Base-by-base conservation (phyloP, 768 basidiomycete genomes). In the Rubroboletus satanas region DNA sequence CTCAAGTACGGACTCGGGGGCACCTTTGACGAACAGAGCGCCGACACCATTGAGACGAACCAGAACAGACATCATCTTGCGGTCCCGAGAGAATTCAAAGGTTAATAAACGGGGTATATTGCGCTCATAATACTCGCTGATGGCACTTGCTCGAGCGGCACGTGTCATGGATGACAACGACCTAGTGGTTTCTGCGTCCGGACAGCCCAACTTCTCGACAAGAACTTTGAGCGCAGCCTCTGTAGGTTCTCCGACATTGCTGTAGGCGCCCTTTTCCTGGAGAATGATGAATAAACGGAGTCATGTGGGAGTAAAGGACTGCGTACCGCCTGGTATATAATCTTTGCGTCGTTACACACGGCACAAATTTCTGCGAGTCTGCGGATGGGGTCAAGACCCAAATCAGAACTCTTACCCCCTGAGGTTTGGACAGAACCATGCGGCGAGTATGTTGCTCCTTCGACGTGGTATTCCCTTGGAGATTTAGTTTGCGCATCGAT, bases 51-150 rank as follows among this genome's bases (percentile, higher is more conserved):
- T 82, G 52, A 84, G 78, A 56, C 75, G 81, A 37, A 92, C 90
- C 48, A 98, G 83, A 49, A 98, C 95, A 21, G 96, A 97, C 96
- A 98, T 98, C 85, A 95, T 96, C 75, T 98, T 99, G 67, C 96
- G 88, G 73, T 98, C 96, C 18, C 96, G 86, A 21, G 94, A 92
- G 74, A 99, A 98, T 71, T 99, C 96, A 71, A 99, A 96, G 8
- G 95, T 99, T 62, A 97, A 75, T 14, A 97, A 80, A 54, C 94
- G 86, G 17, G 84, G 77, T 66, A 92, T 87, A 15, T 74, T 77
- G 49, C 77, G 75, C 60, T 93, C 92, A 70, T 92, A 87, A 71
- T 84, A 79, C 35, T 90, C 87, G 76, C 88, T 94, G 74, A 98
- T 79, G 35, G 88, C 93, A 61, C 82, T 90, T 48, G 89, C 87